Conservation (phyloP, 345 rosid species). For the Eutrema japonicum region DNA sequence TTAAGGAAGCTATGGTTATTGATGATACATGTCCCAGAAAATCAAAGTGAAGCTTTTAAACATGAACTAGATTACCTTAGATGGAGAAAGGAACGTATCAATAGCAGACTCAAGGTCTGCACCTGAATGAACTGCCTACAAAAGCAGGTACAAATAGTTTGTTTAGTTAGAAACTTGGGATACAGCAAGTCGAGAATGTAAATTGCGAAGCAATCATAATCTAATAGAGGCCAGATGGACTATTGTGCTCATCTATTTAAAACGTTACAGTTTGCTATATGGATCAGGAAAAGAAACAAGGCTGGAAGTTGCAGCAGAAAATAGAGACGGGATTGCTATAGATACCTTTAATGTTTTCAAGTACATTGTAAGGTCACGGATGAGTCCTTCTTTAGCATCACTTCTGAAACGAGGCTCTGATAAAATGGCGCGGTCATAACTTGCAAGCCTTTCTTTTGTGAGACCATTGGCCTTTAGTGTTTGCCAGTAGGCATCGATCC, state of each 20-base stretch:
- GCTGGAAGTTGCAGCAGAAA: slow-evolving; percentile 7
- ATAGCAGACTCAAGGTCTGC: slow-evolving; percentile 98
- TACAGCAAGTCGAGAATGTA: background rate
- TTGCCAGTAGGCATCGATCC: slow-evolving; percentile 82
- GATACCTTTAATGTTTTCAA: slow-evolving; percentile 92
- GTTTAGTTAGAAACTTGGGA: slow-evolving; percentile 22
- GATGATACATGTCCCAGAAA: slow-evolving; percentile 17
- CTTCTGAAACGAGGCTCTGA: slow-evolving; percentile 81
- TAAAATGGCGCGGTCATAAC: slow-evolving; percentile 91
- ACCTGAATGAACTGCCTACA: slow-evolving; percentile 98
- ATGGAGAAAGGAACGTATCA: slow-evolving; percentile 51
- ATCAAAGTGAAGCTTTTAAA: slow-evolving; percentile 8
- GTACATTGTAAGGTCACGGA: slow-evolving; percentile 88
- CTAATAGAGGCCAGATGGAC: slow-evolving; percentile 5
- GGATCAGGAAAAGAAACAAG: slow-evolving; percentile 14
- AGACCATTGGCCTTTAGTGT: slow-evolving; percentile 88
- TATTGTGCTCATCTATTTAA: background rate
- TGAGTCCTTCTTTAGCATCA: slow-evolving; percentile 78
- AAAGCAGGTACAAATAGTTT: slow-evolving; percentile 2
- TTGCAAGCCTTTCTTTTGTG: slow-evolving; percentile 84
- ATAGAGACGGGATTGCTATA: background rate
- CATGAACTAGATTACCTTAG: slow-evolving; percentile 30
- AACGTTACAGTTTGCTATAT: slow-evolving; percentile 18
- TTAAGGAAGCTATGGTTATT: slow-evolving; percentile 3
- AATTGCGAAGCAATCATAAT: background rate